Conservation (phyloP, 192 early-diverging fungal species). For the Oehlia diaphana region DNA sequence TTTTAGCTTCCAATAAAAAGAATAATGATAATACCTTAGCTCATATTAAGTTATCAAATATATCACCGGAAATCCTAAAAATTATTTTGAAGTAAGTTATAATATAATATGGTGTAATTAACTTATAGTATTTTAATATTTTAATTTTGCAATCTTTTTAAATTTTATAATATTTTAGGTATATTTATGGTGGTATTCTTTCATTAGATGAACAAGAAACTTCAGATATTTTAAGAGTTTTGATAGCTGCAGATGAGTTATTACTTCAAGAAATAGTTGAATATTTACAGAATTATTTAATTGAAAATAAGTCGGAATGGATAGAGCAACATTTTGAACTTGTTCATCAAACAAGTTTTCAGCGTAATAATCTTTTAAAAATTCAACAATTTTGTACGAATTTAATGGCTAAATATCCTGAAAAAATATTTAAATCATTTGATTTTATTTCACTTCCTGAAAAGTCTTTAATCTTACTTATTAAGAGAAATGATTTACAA, state of each 20-base stretch:
- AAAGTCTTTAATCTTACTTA: neutral
- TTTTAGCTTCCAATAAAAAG: neutral
- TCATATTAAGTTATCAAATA: neutral
- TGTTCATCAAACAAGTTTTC: neutral
- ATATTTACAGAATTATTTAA: neutral
- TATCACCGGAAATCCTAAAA: neutral
- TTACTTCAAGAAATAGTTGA: neutral
- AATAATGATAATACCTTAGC: neutral
- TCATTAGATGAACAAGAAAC: neutral
- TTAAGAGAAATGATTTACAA: slow-evolving; percentile 2
- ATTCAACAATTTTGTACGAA: neutral
- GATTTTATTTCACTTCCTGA: neutral
- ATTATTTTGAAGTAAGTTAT: neutral
- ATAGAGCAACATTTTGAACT: neutral
- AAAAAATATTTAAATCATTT: neutral
- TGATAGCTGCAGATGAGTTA: neutral
- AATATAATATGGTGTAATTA: no score
- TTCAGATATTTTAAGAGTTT: neutral
- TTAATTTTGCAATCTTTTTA: neutral
- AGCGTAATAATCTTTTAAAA: neutral
- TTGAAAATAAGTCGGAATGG: neutral
- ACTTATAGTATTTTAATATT: neutral
- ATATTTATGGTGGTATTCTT: neutral
- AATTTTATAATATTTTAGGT: neutral
- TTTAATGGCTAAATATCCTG: neutral